These are phyloP conservation scores for Leishmania tropica DNA, from an alignment of 208 protist species.

Conservation along the genomic window DNA sequence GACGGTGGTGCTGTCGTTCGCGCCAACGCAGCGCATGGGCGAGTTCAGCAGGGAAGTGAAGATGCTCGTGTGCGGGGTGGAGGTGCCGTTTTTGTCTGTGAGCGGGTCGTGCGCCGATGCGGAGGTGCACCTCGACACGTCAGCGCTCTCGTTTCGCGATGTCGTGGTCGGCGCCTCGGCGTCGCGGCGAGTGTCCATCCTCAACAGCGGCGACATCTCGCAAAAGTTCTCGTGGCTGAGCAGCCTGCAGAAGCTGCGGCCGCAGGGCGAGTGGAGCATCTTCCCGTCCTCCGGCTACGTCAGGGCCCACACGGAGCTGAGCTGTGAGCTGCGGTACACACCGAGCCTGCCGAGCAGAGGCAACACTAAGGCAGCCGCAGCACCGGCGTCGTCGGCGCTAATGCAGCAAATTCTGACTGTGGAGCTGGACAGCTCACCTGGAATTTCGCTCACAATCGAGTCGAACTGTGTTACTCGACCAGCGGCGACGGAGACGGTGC, in stretches of 20 bases:
- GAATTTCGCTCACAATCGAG: constrained; percentile 81
- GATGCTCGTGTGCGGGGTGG: constrained; percentile 90
- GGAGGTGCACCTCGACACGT: constrained; percentile 94
- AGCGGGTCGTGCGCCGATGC: constrained; percentile 93
- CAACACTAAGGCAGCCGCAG: not conserved
- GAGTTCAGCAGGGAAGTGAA: constrained; percentile 90
- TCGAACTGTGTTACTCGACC: constrained; percentile 80
- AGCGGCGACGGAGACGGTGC: constrained; percentile 64
- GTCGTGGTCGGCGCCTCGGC: constrained; percentile 84
- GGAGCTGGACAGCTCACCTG: constrained; percentile 80
- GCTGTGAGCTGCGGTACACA: constrained; percentile 91
- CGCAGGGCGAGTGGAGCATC: constrained; percentile 75
- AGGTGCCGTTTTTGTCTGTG: constrained; percentile 85
- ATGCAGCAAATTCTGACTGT: constrained; percentile 55
- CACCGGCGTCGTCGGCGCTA: not conserved
- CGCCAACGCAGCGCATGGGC: constrained; percentile 81
- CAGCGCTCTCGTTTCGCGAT: constrained; percentile 90
- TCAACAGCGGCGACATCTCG: constrained; percentile 96
- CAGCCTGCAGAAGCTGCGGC: constrained; percentile 24
- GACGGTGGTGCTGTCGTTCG: constrained; percentile 77
- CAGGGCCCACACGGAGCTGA: constrained; percentile 86
- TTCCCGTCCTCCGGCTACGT: constrained; percentile 83
- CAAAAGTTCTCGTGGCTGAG: constrained; percentile 91
- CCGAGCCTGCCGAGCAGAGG: constrained; percentile 36
- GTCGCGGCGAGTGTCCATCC: constrained; percentile 83